A percentile compares a stretch with the other conserved stretches of the same genome.
Evolutionary conservation across 768 basidiomycete species (phyloP).

Genomic region (Lactarius psammicola): DNA sequence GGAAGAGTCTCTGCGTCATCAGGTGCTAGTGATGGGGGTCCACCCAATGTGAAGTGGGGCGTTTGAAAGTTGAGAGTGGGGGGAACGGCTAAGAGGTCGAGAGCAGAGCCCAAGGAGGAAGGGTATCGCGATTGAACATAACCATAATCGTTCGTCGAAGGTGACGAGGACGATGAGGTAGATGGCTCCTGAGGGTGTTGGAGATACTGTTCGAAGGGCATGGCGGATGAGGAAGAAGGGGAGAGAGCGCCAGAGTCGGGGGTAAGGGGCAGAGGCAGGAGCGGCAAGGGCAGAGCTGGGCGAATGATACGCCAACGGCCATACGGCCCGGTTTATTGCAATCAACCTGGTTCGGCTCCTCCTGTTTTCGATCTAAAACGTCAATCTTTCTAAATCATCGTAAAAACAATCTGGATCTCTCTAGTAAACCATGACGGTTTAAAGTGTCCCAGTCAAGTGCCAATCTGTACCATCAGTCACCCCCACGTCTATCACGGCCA

Average conservation of each 20-base stretch:
- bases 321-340: conserved; percentile 55
- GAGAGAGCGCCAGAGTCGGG: conserved; percentile 1
- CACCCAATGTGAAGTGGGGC: conserved; percentile 60
- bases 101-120: conserved; percentile 16
- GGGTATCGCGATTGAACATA: conserved; percentile 17
- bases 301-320: background rate
- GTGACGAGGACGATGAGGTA: conserved; percentile 9
- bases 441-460: conserved; percentile 63
- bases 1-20: conserved; percentile 76
- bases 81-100: conserved; percentile 4
- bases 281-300: conserved; percentile 19
- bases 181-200: conserved; percentile 17
- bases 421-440: background rate
- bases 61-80: conserved; percentile 49
- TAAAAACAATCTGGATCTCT: conserved; percentile 54
- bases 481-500: conserved; percentile 73
- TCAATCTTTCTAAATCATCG: conserved; percentile 50
- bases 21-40: conserved; percentile 58
- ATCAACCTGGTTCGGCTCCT: conserved; percentile 36
- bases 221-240: conserved; percentile 14
- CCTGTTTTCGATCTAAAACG: conserved; percentile 69
- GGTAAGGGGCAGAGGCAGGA: background rate
- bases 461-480: conserved; percentile 71
- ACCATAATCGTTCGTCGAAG: conserved; percentile 19
- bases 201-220: conserved; percentile 29